Evolutionary conservation across 805 yeast species (phyloP).

Genomic region (Candida loeiensis): DNA sequence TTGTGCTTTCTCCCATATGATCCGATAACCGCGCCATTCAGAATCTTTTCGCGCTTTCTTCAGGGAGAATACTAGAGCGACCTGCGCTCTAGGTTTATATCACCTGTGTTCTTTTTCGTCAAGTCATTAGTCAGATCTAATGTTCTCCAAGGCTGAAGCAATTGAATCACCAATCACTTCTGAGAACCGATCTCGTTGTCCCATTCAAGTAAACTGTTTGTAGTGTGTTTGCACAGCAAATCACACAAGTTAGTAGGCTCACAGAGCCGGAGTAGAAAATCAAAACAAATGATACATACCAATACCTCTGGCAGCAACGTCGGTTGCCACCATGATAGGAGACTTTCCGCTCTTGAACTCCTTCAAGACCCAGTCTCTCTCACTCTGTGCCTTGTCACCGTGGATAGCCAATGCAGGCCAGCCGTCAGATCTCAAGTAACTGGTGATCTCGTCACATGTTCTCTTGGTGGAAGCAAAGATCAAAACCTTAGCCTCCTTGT

Average conservation of each 20-base stretch:
- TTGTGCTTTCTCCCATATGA: slow-evolving; percentile 7
- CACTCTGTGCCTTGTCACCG: slow-evolving; percentile 96
- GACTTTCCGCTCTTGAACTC: slow-evolving; percentile 92
- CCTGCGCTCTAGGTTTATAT: slow-evolving; percentile 4
- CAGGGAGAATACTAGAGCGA: slow-evolving; percentile 5
- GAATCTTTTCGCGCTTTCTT: slow-evolving; percentile 3
- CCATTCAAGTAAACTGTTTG: slow-evolving; percentile 9
- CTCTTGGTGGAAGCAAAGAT: slow-evolving; percentile 96
- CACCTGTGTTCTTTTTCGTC: slow-evolving; percentile 7
- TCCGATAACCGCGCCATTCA: slow-evolving; percentile 7
- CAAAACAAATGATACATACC: slow-evolving; percentile 59
- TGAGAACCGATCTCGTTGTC: slow-evolving; percentile 4
- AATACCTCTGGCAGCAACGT: slow-evolving; percentile 99
- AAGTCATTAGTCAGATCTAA: slow-evolving; percentile 6
- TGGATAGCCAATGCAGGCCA: slow-evolving; percentile 99
- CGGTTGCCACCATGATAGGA: slow-evolving; percentile 98
- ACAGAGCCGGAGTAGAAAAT: slow-evolving; percentile 1
- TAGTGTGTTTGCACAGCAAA: neutral
- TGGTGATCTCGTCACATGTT: slow-evolving; percentile 93
- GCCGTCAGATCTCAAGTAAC: slow-evolving; percentile 89
- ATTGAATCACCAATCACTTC: slow-evolving; percentile 4
- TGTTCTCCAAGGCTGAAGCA: slow-evolving; percentile 5
- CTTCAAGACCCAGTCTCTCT: slow-evolving; percentile 96
- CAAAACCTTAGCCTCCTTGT: slow-evolving; percentile 71
- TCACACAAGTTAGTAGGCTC: slow-evolving; percentile 16